Evolutionary conservation across 345 rosid species (phyloP).

Genomic region (Linum trigynum): DNA sequence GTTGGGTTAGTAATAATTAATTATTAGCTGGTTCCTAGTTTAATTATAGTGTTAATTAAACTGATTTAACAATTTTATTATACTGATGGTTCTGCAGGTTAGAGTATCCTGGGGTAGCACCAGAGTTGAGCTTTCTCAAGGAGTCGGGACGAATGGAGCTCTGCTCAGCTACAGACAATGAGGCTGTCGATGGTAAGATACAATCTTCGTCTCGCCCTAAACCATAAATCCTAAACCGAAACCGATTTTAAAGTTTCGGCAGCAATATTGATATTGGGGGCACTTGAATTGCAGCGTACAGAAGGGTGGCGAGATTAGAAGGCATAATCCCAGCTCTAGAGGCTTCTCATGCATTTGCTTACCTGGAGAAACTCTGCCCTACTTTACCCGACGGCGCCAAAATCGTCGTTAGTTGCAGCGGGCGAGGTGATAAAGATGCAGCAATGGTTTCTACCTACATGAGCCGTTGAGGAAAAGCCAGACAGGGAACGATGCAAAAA

Average conservation of each 20-base stretch:
- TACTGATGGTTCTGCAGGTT: conserved; percentile 26
- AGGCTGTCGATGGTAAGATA: conserved; percentile 57
- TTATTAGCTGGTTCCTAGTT: background rate
- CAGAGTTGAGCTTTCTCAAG: conserved; percentile 63
- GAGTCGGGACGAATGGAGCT: conserved; percentile 64
- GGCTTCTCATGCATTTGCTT: conserved; percentile 72
- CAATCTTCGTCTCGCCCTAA: background rate
- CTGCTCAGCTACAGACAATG: conserved; percentile 52
- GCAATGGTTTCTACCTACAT: conserved; percentile 2
- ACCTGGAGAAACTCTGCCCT: conserved; percentile 61
- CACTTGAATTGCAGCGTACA: conserved; percentile 35
- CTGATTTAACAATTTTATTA: background rate
- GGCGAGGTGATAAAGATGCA: conserved; percentile 68
- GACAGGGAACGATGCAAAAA: too few relatives aligned
- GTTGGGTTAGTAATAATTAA: conserved; percentile 39
- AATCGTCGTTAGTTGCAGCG: conserved; percentile 65
- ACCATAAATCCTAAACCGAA: background rate
- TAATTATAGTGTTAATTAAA: background rate
- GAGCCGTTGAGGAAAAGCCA: too few relatives aligned
- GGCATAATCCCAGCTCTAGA: conserved; percentile 81
- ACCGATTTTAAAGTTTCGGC: background rate
- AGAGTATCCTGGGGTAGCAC: conserved; percentile 78
- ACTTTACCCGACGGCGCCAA: conserved; percentile 38
- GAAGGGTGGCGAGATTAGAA: conserved; percentile 43
- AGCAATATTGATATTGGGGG: background rate